Evolutionary conservation across 1,284 basidiomycete genomes (phyloP).

Genomic region (Rhodotorula sp.): DNA sequence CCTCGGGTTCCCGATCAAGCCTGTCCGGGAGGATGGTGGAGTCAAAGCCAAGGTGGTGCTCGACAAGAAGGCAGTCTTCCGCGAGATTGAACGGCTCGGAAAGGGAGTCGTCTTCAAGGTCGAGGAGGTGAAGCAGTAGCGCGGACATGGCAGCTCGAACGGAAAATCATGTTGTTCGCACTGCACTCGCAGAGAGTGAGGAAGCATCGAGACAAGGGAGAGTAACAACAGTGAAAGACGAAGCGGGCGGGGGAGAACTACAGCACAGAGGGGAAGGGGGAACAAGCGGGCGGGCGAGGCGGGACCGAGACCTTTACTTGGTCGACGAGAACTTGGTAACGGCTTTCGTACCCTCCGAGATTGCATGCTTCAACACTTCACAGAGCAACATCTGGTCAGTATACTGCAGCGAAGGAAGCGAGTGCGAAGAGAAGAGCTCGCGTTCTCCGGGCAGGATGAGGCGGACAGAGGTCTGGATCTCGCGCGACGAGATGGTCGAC

Average conservation of each 20-base stretch:
- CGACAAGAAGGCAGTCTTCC: slow-evolving; percentile 67
- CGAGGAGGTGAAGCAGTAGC: slow-evolving; percentile 32
- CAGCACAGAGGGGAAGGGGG: neutral
- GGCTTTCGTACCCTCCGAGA: slow-evolving; percentile 73
- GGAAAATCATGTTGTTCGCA: neutral
- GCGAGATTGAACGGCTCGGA: slow-evolving; percentile 77
- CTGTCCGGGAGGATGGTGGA: slow-evolving; percentile 45
- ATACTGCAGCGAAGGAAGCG: too few species aligned
- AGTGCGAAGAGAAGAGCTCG: neutral
- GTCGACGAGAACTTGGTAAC: slow-evolving; percentile 19
- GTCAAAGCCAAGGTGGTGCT: slow-evolving; percentile 64
- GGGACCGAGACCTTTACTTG: neutral
- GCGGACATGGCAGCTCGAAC: too few species aligned
- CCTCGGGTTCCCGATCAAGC: slow-evolving; percentile 71
- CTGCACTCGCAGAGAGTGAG: neutral
- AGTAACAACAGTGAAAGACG: neutral
- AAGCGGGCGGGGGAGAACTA: neutral
- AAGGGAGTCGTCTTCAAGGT: slow-evolving; percentile 59
- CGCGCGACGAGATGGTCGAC: slow-evolving; percentile 89
- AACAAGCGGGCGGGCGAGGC: neutral
- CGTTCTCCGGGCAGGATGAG: slow-evolving; percentile 80
- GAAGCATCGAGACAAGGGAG: neutral
- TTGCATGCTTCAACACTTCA: slow-evolving; percentile 70
- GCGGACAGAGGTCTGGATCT: slow-evolving; percentile 77
- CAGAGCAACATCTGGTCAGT: neutral